Evolutionary conservation across 139 green algal genomes (phyloP).

Genomic region (Marvania coccoides): DNA sequence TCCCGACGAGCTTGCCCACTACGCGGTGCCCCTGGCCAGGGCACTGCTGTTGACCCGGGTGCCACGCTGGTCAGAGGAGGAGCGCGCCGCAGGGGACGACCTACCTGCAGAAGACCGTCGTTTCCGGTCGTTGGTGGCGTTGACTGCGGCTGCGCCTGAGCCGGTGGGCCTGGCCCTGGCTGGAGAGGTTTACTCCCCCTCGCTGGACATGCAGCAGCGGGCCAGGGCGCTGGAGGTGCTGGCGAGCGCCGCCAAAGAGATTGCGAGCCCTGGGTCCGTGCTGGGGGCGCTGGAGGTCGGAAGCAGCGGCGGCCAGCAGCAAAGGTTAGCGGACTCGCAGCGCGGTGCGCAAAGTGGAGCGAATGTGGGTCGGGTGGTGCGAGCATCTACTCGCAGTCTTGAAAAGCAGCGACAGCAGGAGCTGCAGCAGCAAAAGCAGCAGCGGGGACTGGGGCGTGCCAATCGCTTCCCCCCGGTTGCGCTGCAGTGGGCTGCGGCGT

Average conservation of each 20-base stretch:
- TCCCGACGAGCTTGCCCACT: slow-evolving; percentile 60
- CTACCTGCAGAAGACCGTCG: slow-evolving; percentile 8
- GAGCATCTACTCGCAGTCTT: background rate
- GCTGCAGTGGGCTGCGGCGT: slow-evolving; percentile 49
- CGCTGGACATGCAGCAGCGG: slow-evolving; percentile 59
- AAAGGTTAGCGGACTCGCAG: no score
- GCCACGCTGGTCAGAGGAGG: slow-evolving; percentile 49
- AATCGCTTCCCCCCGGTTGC: slow-evolving; percentile 24
- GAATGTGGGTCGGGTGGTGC: slow-evolving; percentile 2
- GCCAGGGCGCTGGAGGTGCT: slow-evolving; percentile 60
- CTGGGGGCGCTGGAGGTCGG: slow-evolving; percentile 7
- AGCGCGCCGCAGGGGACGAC: background rate
- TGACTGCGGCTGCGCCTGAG: slow-evolving; percentile 36
- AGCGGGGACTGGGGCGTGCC: background rate
- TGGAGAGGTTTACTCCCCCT: slow-evolving; percentile 58
- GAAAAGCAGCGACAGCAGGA: background rate
- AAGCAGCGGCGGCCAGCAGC: no score
- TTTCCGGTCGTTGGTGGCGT: slow-evolving; percentile 38
- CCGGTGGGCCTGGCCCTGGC: slow-evolving; percentile 40
- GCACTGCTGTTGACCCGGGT: slow-evolving; percentile 56
- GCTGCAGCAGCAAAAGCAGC: slow-evolving; percentile 1
- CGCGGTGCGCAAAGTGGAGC: background rate
- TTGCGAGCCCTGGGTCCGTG: slow-evolving; percentile 14
- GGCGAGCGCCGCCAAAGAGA: slow-evolving; percentile 36
- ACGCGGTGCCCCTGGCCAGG: slow-evolving; percentile 51